Evolutionary conservation across 169 alveolate species (phyloP), one percentile per base, ranked within the genome.

Genomic region (Babesia bigemina): DNA sequence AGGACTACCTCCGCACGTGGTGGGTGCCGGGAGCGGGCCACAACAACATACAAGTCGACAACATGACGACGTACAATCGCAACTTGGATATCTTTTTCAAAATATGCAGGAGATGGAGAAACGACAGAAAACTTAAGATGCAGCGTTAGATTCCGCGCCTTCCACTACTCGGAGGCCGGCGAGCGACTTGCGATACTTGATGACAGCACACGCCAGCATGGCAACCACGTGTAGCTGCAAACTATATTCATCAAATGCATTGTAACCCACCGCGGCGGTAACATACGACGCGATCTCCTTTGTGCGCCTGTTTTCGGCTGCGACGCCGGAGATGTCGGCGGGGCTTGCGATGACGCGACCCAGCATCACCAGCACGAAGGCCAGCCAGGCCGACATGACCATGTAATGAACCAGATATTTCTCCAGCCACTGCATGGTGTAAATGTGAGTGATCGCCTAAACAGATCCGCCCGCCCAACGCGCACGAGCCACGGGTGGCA

Each of bases 11-110:
- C n/a, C 87, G 75, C 65, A 86, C 92, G 10, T 89, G 94, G 94
- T 89, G 92, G 92, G 87, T 89, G 50, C 75, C 75, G 26, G 87
- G 87, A 16, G 94, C 92, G 9, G 87, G 79, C 33, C 94, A 89
- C 84, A 86, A 89, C 79, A 84, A 89, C 71, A 86, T 89, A 33
- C 92, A 86, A 62, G 57, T 75, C 63, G 73, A 45, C 61, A 62
- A 70, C 63, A 49, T 83, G 62, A 79, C 83, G 45, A 55, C 75
- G 13, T 90, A 85, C 71, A 49, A 74, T 61, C 88, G 86, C 55
- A 69, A 66, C 13, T 60, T 86, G 57, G 79, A 74, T 10, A 70
- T 84, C 28, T 86, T 92, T 12, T 66, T 76, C 49, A 49, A 71
- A 52, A 24, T 82, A 29, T 75, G 90, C 70, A 53, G 26, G 56